Conservation (phyloP, 805 yeast genomes). For the Pichia thaimueangensis region DNA sequence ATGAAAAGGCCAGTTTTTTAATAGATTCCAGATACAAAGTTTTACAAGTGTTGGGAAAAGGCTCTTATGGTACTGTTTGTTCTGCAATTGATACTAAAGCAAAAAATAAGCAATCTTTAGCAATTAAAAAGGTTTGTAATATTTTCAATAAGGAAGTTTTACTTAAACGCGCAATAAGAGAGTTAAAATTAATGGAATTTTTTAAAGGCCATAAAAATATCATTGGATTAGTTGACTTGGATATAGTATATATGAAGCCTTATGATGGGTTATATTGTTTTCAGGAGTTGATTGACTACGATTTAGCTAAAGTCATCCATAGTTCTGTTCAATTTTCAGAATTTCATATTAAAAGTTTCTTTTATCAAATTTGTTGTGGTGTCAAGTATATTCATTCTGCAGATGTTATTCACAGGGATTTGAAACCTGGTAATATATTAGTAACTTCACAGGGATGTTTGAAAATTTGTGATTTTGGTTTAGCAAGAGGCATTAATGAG, state of each 20-base stretch:
- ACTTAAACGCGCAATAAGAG: constrained; percentile 76
- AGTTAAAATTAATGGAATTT: constrained; percentile 70
- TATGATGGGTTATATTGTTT: constrained; percentile 85
- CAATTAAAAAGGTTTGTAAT: constrained; percentile 73
- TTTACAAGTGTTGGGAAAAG: constrained; percentile 61
- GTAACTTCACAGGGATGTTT: constrained; percentile 67
- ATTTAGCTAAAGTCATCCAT: constrained; percentile 74
- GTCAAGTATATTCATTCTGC: constrained; percentile 87
- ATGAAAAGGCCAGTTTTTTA: constrained; percentile 53
- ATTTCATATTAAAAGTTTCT: constrained; percentile 67
- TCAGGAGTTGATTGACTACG: constrained; percentile 80
- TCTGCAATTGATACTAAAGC: constrained; percentile 54
- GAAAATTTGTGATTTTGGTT: constrained; percentile 90
- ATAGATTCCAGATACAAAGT: constrained; percentile 57
- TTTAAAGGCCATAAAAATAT: constrained; percentile 85
- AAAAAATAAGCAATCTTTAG: constrained; percentile 39
- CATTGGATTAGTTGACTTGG: constrained; percentile 66
- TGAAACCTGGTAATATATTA: constrained; percentile 86
- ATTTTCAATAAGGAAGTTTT: constrained; percentile 64
- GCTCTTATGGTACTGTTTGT: constrained; percentile 83
- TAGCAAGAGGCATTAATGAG: constrained; percentile 66
- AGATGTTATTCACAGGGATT: constrained; percentile 85
- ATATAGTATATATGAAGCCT: constrained; percentile 56
- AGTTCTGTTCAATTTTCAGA: constrained; percentile 75
- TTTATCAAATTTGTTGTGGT: constrained; percentile 82